Evolutionary conservation across 2,329 filamentous ascomycete genomes (phyloP), one percentile per base, ranked within the genome.

Genomic region (Alternaria longipes): DNA sequence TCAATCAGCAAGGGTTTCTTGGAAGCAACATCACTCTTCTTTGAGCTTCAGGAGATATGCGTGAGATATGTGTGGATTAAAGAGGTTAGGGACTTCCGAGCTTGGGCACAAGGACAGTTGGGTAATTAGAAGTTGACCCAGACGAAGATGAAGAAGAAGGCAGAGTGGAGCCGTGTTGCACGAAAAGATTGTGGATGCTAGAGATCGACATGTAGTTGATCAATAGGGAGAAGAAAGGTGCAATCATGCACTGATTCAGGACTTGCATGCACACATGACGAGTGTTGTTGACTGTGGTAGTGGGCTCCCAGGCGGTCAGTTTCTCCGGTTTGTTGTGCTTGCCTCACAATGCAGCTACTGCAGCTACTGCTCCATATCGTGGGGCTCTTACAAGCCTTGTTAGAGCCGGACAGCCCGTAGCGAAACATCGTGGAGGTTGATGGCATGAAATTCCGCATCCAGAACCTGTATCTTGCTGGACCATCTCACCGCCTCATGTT

Each of bases 31-130:
- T 69, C 71, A n/a, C 61, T 81, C 16, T 76, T 75, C 41, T 80
- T 74, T 58, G 79, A 81, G 59, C 78, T 81, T 34, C 73, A 79
- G 49, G 79, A 80, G 66, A 77, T 81, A 60, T 78, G 76, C 38
- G 72, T 77, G 42, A 59, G 78, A 52, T 81, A 78, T 63, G 70
- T 80, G 30, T 80, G 78, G 74, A 74, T 81, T 16, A 74, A 65
- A 57, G 79, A 81, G 56, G 79, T 81, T 7, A 71, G 79, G 32
- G 78, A 78, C 28, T 80, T 81, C 62, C 74, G 71, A 58, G 54
- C 42, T 12, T 76, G 74, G 66, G 57, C 77, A 16, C 52, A 60
- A 26, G 53, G 45, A 6, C 45, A 54, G 42, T 30, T 56, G 22
- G 45, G 28, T 22, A 41, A 38, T 22, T 60, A 55, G 68, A 71